Base-by-base conservation (phyloP, 192 early-diverging fungal species). In the Backusella tarrabulga region DNA sequence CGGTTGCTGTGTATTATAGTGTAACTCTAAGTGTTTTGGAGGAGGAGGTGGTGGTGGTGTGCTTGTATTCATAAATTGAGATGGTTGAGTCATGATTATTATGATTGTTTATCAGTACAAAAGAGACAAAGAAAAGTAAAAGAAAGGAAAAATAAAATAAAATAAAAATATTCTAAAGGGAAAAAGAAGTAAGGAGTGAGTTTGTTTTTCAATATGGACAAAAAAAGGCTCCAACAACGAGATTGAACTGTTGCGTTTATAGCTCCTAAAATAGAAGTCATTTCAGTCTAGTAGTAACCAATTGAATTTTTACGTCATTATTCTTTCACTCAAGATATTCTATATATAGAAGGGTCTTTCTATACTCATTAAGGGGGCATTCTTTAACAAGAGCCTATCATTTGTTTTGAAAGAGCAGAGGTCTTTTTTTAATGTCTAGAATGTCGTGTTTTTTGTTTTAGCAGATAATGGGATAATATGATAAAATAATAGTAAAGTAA, bases 201-300 rank as follows among this genome's bases (percentile, higher is more conserved):
- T 70, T 38, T 70, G n/a, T 70, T 70, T 70, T 70, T 70, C 68
- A 70, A 70, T 70, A 70, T 70, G 38, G 38, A 70, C 68, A 70
- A 70, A 70, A 70, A 70, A 70, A 70, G 68, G 68, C 35, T 70
- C 3, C 36, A 40, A 41, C 68, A 70, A 70, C 68, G 68, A 70
- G 68, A 23, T 70, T 40, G 68, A 70, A n/a, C 12, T 21, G n/a
- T 70, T 38, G 68, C 40, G 7, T 35, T 35, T 67, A 34, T 34
- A 38, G 68, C n/a, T 17, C n/a, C 68, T 19, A 69, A 69, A 69
- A 69, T 69, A 69, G 36, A 40, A 69, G 17, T 21, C n/a, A 40
- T 69, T 38, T 68, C 35, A 36, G 36, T 7, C 32, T 36, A n/a
- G 32, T 68, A 36, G 8, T 35, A 36, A 35, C 21, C 56, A 63